A percentile compares a stretch with the other conserved stretches of the same genome.
phyloP scores from a whole-genome alignment of 441 rosid genomes.

The Pelargonium australe region DNA sequence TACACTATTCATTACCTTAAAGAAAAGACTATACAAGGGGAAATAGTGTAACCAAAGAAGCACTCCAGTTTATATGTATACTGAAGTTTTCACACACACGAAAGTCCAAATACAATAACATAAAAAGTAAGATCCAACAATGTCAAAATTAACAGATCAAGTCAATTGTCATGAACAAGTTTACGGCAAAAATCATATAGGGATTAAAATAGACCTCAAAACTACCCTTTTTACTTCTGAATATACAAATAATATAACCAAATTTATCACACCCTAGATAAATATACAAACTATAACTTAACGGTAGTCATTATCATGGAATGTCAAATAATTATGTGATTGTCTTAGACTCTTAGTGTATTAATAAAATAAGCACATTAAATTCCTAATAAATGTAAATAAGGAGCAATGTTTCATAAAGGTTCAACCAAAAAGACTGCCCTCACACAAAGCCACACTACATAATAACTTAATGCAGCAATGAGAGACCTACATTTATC shows the following conservation, averaged over 20 bases:
- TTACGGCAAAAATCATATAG: neutral
- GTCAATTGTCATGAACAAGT: neutral
- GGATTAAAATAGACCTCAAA: neutral
- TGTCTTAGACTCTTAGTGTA: no score
- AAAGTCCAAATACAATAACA: neutral
- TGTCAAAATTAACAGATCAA: neutral
- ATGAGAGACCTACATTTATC: no score
- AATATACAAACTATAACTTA: neutral
- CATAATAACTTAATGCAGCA: neutral
- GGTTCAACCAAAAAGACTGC: neutral
- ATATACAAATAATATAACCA: no score
- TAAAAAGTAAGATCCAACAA: neutral
- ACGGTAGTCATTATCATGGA: neutral
- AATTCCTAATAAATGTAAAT: no score
- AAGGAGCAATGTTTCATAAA: neutral
- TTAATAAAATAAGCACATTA: neutral
- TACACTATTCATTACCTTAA: neutral
- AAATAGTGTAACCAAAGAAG: neutral
- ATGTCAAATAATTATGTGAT: neutral
- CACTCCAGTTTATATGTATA: neutral
- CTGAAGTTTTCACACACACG: neutral
- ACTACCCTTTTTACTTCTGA: neutral
- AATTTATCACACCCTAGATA: no score
- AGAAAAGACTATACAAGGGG: neutral
- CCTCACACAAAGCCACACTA: neutral